Percentiles rank a stretch among this genome's conserved stretches.
phyloP scores from a whole-genome alignment of 306 rosid species.

The Medicago ruthenica region DNA sequence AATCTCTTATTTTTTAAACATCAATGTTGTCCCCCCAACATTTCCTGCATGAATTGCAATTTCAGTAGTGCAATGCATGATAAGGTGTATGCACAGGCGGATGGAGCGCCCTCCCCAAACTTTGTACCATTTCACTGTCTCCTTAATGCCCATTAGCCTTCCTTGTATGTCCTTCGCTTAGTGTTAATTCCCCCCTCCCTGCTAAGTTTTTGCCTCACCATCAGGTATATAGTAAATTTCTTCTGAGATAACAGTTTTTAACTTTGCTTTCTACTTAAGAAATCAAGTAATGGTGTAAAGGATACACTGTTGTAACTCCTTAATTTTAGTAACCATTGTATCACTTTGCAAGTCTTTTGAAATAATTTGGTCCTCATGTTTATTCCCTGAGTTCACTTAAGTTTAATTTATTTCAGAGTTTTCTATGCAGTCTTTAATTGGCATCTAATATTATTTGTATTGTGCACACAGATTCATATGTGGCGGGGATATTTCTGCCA shows the following conservation, averaged over 20 bases:
- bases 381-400: neutral
- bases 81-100: neutral
- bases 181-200: no score
- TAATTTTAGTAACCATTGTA: neutral
- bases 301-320: neutral
- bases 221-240: no score
- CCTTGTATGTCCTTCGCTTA: no score
- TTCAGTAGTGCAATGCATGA: neutral
- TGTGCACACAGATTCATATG: constrained; percentile 51
- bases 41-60: neutral
- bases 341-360: neutral
- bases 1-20: no score
- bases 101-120: no score
- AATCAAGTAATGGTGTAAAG: neutral
- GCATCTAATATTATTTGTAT: neutral
- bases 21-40: neutral
- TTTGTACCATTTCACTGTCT: no score
- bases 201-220: no score
- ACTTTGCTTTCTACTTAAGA: no score
- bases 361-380: neutral
- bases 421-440: neutral
- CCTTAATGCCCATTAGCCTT: no score
- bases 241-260: no score
- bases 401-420: neutral
- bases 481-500: constrained; percentile 38